These are phyloP conservation scores for Xylaria sp. DNA, from an alignment of 2,329 filamentous ascomycete species.

Conservation along the genomic window DNA sequence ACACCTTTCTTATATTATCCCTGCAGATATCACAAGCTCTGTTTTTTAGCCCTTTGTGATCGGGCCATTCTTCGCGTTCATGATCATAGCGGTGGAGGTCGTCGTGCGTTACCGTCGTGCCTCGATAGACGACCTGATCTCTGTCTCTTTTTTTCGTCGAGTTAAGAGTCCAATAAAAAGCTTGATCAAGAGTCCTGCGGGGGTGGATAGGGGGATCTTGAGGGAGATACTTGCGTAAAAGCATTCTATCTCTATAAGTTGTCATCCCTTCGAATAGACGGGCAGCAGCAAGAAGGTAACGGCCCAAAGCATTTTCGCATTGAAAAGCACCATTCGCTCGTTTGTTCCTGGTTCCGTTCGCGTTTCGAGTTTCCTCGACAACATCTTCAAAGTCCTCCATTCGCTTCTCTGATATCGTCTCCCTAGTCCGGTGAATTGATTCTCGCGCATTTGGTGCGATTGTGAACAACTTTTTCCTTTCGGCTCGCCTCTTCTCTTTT, in stretches of 20 bases:
- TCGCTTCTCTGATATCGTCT: not conserved
- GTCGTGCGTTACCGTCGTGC: slow-evolving; percentile 45
- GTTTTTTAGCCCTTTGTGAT: slow-evolving; percentile 1
- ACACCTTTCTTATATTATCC: slow-evolving; percentile 29
- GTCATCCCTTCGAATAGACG: slow-evolving; percentile 53
- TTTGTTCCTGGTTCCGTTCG: too few relatives aligned
- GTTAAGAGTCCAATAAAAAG: slow-evolving; percentile 55
- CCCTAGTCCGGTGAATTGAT: not conserved
- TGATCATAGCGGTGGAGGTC: slow-evolving; percentile 44
- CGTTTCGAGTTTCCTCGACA: not conserved
- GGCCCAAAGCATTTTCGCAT: slow-evolving; percentile 40
- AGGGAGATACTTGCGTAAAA: slow-evolving; percentile 51
- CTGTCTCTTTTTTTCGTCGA: slow-evolving; percentile 55
- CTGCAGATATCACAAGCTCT: slow-evolving; percentile 23
- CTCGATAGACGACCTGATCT: slow-evolving; percentile 57
- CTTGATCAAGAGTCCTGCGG: slow-evolving; percentile 59
- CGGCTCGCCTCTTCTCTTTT: not conserved
- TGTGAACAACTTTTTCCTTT: not conserved
- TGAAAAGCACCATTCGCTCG: slow-evolving; percentile 16
- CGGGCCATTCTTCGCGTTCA: not conserved
- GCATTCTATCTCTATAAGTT: slow-evolving; percentile 50
- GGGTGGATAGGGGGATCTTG: slow-evolving; percentile 54
- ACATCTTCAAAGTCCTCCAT: not conserved
- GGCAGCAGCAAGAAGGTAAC: slow-evolving; percentile 51
- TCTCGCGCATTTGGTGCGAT: not conserved